Evolutionary conservation across 345 rosid species (phyloP).

Genomic region (Pseudoturritis turrita): DNA sequence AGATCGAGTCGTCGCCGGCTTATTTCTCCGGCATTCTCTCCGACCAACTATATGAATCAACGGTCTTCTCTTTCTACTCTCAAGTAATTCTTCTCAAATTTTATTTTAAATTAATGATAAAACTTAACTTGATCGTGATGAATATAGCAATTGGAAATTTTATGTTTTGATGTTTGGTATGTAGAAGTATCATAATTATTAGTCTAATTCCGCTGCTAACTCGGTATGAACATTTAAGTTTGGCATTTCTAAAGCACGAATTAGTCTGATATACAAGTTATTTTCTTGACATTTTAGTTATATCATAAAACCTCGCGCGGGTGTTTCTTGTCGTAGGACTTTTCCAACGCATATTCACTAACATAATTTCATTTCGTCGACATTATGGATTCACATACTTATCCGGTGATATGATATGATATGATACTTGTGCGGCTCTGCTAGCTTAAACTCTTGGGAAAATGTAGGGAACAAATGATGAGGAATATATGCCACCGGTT

Average conservation of each 20-base stretch:
- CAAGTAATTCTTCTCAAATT: no score
- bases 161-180: neutral
- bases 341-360: neutral
- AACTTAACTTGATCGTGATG: neutral
- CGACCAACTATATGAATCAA: neutral
- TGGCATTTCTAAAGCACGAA: neutral
- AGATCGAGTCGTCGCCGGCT: conserved; percentile 3
- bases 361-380: neutral
- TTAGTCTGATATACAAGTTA: neutral
- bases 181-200: neutral
- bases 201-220: neutral
- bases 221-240: no score
- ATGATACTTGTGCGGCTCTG: conserved; percentile 20
- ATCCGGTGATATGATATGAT: neutral
- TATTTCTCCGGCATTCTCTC: neutral
- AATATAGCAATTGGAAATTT: neutral
- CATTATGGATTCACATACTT: conserved; percentile 10
- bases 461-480: conserved; percentile 14
- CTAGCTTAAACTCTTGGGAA: conserved; percentile 1
- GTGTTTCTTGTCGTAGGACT: conserved; percentile 1
- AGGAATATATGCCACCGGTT: conserved; percentile 18
- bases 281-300: neutral
- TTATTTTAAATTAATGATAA: no score
- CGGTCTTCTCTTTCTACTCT: neutral
- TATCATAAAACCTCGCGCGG: neutral